These are phyloP conservation scores for Vitis hybrid DNA, from an alignment of 177 flowering plant species.

Conservation along the genomic window DNA sequence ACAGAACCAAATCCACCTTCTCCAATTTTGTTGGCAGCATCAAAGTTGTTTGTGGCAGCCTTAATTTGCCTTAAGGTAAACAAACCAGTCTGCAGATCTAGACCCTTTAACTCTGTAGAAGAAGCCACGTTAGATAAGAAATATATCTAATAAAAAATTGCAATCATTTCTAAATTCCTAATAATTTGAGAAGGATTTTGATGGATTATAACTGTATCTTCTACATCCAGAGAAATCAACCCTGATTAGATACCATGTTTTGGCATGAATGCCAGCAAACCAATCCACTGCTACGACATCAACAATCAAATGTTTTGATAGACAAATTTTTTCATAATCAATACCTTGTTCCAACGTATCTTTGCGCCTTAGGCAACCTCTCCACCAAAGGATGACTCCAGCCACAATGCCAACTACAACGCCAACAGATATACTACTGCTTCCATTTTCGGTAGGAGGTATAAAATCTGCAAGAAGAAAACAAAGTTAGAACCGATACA, in stretches of 20 bases:
- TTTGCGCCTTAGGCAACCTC: conserved; percentile 23
- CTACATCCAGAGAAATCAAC: too few species aligned
- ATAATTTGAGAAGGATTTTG: neutral
- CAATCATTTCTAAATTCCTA: neutral
- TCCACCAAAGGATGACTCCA: conserved; percentile 33
- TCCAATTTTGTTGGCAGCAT: conserved; percentile 30
- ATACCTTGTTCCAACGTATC: conserved; percentile 23
- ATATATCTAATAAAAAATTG: neutral
- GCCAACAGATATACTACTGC: conserved; percentile 15
- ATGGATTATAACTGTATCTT: too few species aligned
- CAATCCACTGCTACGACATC: too few species aligned
- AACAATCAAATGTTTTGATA: too few species aligned
- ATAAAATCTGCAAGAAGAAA: too few species aligned
- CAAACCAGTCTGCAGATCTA: conserved; percentile 30
- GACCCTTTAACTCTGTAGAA: conserved; percentile 26
- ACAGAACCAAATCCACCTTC: conserved; percentile 48
- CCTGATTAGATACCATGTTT: too few species aligned
- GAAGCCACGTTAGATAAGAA: neutral
- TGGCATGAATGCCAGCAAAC: too few species aligned
- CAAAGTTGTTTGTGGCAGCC: conserved; percentile 38
- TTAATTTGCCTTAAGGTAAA: conserved; percentile 34
- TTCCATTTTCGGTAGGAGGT: conserved; percentile 12
- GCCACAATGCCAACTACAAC: conserved; percentile 27
- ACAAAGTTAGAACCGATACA: too few species aligned
- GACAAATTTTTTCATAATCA: too few species aligned